Base-by-base conservation (phyloP, 768 basidiomycete species). In the Cystofilobasidium bisporidii region DNA sequence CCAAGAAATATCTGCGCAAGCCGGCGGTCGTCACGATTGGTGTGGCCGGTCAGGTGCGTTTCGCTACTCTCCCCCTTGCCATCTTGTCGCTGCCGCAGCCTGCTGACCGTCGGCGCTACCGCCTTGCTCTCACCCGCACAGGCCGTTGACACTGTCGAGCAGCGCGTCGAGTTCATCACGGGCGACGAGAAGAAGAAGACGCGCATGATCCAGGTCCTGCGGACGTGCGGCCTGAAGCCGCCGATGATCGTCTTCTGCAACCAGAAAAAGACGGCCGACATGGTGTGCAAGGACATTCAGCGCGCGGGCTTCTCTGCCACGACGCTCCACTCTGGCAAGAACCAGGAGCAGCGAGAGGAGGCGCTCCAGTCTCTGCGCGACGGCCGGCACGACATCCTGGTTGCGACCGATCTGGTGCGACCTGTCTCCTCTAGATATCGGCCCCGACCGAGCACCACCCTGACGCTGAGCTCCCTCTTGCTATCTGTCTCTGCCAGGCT, bases 221-320 rank as follows among this genome's bases (percentile, higher is more conserved):
- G 93, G 80, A 87, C 86, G 70, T 87, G 85, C 48, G 81, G 83
- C 70, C 91, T 85, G 76, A 78, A 85, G 41, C 84, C 96, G 22
- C 96, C 96, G 6, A 98, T 99, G 72, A 99, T 99, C 71, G 89
- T 92, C 24, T 99, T 98, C 79, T 93, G 97, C 81, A 98, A 98
- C 77, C 93, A 98, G 78, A 99, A 99, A 82, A 96, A 97, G 82
- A 94, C 91, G 17, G 94, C 93, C 61, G 96, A 99, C 76, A 90
- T 92, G 86, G 91, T 99, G 40, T 87, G 91, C 45, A 93, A 93
- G 76, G 93, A 97, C 74, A 81, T 99, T 2, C 86, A 86, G 59
- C 88, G 91, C 62, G 90, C 86, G 47, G 88, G 89, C 26, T 93
- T 91, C 88, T 87, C 81, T 70, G 87, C 90, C 1, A 85, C 91